These are phyloP conservation scores for Colletotrichum higginsianum DNA, from an alignment of 2,329 filamentous ascomycete species.

Conservation along the genomic window DNA sequence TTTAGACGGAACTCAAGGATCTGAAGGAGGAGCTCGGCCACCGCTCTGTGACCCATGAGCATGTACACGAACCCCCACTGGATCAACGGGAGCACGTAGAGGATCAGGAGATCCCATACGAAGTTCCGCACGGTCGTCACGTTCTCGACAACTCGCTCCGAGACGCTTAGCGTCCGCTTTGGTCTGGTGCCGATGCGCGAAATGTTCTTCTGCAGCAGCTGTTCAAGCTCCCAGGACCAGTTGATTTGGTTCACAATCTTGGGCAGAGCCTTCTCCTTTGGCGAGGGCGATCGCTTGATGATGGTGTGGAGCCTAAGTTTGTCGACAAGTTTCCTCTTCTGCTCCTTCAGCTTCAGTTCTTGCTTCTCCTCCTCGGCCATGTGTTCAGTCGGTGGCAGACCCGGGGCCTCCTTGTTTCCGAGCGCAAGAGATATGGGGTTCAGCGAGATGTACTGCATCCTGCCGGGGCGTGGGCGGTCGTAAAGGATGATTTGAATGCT, in stretches of 20 bases:
- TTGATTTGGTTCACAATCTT: constrained; percentile 95
- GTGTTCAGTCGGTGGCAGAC: constrained; percentile 54
- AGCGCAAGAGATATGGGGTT: constrained; percentile 90
- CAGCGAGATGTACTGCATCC: constrained; percentile 97
- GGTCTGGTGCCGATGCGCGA: constrained; percentile 85
- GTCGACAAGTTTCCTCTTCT: constrained; percentile 79
- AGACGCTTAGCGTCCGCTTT: constrained; percentile 90
- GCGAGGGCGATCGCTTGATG: constrained; percentile 79
- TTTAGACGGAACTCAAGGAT: constrained; percentile 88
- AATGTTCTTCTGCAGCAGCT: constrained; percentile 89
- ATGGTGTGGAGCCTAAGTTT: constrained; percentile 94
- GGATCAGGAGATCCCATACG: constrained; percentile 79
- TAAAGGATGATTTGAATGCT: constrained; percentile 92
- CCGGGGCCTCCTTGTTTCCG: constrained; percentile 74
- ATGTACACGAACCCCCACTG: constrained; percentile 81
- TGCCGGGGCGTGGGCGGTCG: constrained; percentile 84
- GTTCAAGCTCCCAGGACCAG: constrained; percentile 91
- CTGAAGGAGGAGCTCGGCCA: constrained; percentile 83
- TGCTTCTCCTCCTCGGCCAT: constrained; percentile 82
- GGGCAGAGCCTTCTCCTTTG: constrained; percentile 85
- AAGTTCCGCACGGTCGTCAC: constrained; percentile 89
- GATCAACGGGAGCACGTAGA: constrained; percentile 85
- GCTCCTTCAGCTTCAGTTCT: constrained; percentile 70
- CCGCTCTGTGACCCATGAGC: constrained; percentile 83
- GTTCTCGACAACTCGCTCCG: constrained; percentile 93